Conservation (phyloP, 371 early-diverging fungal genomes). For the Dentiscutata heterogama region DNA sequence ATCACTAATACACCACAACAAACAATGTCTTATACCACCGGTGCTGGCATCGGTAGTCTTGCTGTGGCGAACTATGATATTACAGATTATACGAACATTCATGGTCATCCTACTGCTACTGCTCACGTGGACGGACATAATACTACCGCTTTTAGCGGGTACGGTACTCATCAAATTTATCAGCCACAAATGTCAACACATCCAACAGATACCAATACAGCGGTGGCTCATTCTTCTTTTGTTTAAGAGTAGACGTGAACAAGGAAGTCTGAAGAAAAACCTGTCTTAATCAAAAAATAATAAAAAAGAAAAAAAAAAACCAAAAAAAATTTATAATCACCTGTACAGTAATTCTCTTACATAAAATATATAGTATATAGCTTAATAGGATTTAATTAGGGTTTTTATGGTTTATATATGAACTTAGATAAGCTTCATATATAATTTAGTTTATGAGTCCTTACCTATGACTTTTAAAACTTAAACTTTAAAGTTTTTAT, state of each 20-base stretch:
- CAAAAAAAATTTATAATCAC: not conserved
- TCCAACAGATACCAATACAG: constrained; percentile 13
- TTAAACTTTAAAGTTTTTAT: constrained; percentile 16
- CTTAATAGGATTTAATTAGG: constrained; percentile 5
- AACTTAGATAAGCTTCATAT: not conserved
- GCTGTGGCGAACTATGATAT: constrained; percentile 39
- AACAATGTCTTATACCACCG: constrained; percentile 38
- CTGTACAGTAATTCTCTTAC: constrained; percentile 15
- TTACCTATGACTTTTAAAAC: not conserved
- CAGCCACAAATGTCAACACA: constrained; percentile 40
- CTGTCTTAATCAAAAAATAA: no score
- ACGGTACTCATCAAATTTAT: constrained; percentile 39
- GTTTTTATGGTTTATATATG: constrained; percentile 20
- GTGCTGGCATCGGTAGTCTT: constrained; percentile 43
- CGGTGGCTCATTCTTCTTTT: constrained; percentile 32
- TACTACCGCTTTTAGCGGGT: constrained; percentile 9
- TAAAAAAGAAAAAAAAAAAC: no score
- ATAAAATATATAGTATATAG: constrained; percentile 18
- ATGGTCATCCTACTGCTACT: constrained; percentile 15
- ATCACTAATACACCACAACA: constrained; percentile 9
- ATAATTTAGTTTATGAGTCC: not conserved
- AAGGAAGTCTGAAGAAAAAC: no score
- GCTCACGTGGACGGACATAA: constrained; percentile 37
- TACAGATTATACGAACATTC: constrained; percentile 19
- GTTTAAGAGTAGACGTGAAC: not conserved